Evolutionary conservation across 768 basidiomycete genomes (phyloP).

Genomic region (Lactarius evosmus): DNA sequence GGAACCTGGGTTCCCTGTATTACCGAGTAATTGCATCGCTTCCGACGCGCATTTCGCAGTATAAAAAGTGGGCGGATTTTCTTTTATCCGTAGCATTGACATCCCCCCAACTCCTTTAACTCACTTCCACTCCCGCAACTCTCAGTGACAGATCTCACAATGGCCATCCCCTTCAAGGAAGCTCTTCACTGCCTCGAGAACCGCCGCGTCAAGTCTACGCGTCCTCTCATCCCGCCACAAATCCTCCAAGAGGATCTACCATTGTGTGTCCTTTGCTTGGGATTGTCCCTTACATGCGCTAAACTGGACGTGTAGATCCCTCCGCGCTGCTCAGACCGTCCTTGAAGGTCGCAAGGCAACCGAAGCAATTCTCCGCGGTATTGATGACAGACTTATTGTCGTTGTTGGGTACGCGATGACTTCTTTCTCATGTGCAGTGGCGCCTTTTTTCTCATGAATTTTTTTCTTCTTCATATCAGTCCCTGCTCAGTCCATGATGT

Average conservation of each 20-base stretch:
- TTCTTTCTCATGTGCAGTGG: not conserved
- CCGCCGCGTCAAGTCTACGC: conserved; percentile 76
- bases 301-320: conserved; percentile 46
- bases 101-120: conserved; percentile 2
- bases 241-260: conserved; percentile 94
- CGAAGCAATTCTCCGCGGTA: conserved; percentile 76
- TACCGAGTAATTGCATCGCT: not conserved
- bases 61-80: conserved; percentile 23
- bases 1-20: not conserved
- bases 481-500: conserved; percentile 95
- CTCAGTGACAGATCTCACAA: conserved; percentile 47
- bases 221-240: conserved; percentile 91
- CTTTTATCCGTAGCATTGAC: conserved; percentile 9
- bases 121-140: conserved; percentile 16
- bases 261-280: conserved; percentile 47
- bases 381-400: conserved; percentile 90
- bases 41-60: not conserved
- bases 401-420: conserved; percentile 69
- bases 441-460: conserved; percentile 2
- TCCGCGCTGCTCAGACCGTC: conserved; percentile 83
- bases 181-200: conserved; percentile 83
- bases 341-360: conserved; percentile 76
- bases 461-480: conserved; percentile 41
- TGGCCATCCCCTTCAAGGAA: conserved; percentile 75
- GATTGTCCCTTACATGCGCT: conserved; percentile 27